These are phyloP conservation scores for Elsinoe ampelina DNA, from an alignment of 2,329 filamentous ascomycete species.

Conservation along the genomic window DNA sequence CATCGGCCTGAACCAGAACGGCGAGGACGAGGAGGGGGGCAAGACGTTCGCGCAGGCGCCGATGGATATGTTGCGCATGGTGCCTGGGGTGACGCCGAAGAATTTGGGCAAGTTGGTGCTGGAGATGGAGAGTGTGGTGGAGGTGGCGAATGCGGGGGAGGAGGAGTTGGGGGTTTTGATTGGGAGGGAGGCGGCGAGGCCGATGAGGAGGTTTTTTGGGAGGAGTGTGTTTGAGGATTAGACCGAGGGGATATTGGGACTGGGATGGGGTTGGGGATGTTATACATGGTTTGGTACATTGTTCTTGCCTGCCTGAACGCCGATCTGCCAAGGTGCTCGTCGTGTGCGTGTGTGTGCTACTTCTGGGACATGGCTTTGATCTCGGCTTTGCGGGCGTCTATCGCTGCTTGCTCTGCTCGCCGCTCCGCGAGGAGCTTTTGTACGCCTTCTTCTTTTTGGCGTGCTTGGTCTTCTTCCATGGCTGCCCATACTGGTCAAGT, in stretches of 20 bases:
- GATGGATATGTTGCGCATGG: conserved; percentile 78
- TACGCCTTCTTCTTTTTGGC: conserved; percentile 20
- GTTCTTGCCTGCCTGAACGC: neutral
- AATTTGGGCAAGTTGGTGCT: conserved; percentile 64
- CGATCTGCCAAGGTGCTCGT: neutral
- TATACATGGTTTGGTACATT: too few species aligned
- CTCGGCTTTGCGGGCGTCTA: conserved; percentile 24
- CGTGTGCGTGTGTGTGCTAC: neutral
- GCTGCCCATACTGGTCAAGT: conserved; percentile 27
- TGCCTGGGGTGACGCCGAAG: conserved; percentile 76
- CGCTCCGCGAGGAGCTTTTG: conserved; percentile 24
- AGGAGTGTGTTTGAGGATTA: conserved; percentile 46
- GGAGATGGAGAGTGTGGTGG: conserved; percentile 64
- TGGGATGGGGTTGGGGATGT: too few species aligned
- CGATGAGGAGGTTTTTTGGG: conserved; percentile 75
- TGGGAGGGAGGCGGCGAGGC: conserved; percentile 65
- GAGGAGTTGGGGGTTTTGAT: conserved; percentile 64
- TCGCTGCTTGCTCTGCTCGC: conserved; percentile 22
- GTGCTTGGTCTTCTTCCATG: conserved; percentile 26
- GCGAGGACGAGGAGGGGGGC: conserved; percentile 39
- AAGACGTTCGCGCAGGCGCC: conserved; percentile 74
- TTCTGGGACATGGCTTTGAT: conserved; percentile 19
- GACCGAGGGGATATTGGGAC: neutral
- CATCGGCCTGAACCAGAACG: conserved; percentile 59
- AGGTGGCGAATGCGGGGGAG: conserved; percentile 78